Percentiles rank a stretch among this genome's conserved stretches.
Conservation (phyloP, 2,329 filamentous ascomycete species). For the Arthrobotrys sinensis region DNA sequence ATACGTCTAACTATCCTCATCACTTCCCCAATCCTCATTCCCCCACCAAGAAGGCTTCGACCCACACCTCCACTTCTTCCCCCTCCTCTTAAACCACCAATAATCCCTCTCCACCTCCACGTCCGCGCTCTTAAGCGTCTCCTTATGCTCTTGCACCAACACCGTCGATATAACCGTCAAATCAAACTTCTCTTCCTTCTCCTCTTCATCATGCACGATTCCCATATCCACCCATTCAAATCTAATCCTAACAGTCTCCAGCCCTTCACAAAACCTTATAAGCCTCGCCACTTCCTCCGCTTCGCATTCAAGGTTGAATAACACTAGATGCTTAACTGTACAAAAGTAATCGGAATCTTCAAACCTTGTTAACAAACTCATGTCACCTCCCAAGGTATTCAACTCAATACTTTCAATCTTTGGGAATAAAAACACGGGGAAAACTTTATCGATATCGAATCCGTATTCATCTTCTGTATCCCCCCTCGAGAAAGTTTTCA, state of each 20-base stretch:
- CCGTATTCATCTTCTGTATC: conserved; percentile 24
- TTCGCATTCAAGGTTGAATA: conserved; percentile 29
- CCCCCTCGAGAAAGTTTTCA: conserved; percentile 23
- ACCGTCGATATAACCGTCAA: conserved; percentile 8
- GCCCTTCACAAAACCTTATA: conserved; percentile 27
- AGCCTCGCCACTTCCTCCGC: conserved; percentile 25
- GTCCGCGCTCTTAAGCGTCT: conserved; percentile 26
- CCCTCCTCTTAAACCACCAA: conserved; percentile 49
- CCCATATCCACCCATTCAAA: conserved; percentile 37
- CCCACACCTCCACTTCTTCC: conserved; percentile 32
- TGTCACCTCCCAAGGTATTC: conserved; percentile 27
- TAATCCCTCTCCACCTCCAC: conserved; percentile 46
- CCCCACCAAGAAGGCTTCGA: conserved; percentile 47
- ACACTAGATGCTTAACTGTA: conserved; percentile 10
- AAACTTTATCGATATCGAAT: conserved; percentile 24
- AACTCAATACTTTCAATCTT: conserved; percentile 30
- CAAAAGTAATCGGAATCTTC: conserved; percentile 13
- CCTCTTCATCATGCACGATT: conserved; percentile 29
- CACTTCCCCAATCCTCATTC: conserved; percentile 29
- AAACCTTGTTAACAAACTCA: conserved; percentile 18
- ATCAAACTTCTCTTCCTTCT: conserved; percentile 50
- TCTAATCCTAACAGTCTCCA: conserved; percentile 35
- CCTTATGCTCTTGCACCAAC: conserved; percentile 30
- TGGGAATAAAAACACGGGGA: conserved; percentile 34
- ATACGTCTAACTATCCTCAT: background rate